These are phyloP conservation scores for Spatholobus suberectus DNA, from an alignment of 306 rosid species.

Conservation along the genomic window DNA sequence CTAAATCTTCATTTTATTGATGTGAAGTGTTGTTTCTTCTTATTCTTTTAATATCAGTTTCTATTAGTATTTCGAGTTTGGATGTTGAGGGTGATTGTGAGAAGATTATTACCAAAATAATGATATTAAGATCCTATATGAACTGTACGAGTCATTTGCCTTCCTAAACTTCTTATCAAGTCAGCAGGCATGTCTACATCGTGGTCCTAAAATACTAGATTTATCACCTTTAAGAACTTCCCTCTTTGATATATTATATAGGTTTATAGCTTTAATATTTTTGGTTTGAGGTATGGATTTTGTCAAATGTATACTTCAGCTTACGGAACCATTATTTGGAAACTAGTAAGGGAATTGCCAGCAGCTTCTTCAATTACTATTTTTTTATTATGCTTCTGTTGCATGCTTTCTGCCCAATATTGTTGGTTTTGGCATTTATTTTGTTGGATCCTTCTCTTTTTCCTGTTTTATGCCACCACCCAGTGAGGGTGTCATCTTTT, in stretches of 20 bases:
- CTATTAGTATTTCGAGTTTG: not conserved
- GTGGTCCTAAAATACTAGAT: not conserved
- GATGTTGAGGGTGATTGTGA: not conserved
- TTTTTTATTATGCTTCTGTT: not conserved
- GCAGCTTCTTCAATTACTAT: not conserved
- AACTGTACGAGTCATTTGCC: not conserved
- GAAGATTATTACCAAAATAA: not conserved
- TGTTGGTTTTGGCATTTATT: not conserved
- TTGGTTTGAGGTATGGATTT: not conserved
- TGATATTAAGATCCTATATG: not conserved
- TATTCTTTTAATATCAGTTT: not conserved
- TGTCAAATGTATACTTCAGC: not conserved
- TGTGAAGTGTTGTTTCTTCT: not conserved
- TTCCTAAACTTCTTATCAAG: not conserved
- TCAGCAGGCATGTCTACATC: not conserved
- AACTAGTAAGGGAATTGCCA: not conserved
- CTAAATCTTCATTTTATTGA: not conserved
- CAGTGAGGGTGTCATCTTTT: no score
- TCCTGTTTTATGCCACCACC: not conserved
- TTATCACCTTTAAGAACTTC: not conserved
- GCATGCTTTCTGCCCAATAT: not conserved
- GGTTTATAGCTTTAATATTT: not conserved
- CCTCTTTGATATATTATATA: not conserved
- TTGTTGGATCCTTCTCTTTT: not conserved
- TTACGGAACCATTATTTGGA: not conserved